phyloP scores from a whole-genome alignment of 108 stramenopile genomes.

The Epithemia pelagica region DNA sequence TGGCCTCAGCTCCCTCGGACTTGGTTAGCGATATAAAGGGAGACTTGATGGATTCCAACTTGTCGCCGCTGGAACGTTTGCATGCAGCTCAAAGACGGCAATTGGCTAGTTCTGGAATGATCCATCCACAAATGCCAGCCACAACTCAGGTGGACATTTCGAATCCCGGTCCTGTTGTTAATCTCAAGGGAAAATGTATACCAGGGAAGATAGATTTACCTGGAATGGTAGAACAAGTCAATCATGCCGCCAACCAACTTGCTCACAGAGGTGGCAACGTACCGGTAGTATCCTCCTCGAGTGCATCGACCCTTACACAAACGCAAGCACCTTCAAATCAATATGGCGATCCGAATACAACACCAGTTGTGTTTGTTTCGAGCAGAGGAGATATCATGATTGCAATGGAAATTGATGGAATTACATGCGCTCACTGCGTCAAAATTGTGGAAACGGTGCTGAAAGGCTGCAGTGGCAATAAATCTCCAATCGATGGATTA shows the following conservation, averaged over 20 bases:
- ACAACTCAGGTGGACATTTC: not conserved
- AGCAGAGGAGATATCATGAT: conserved; percentile 62
- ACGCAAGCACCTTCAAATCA: conserved; percentile 23
- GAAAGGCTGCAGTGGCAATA: conserved; percentile 75
- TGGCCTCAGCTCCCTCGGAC: not conserved
- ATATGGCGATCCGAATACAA: conserved; percentile 68
- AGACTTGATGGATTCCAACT: conserved; percentile 20
- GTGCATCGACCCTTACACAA: not conserved
- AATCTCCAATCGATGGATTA: conserved; percentile 80
- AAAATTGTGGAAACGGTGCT: conserved; percentile 88
- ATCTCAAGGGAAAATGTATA: conserved; percentile 64
- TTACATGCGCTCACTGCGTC: conserved; percentile 86
- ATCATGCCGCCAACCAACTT: conserved; percentile 59
- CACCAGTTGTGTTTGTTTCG: conserved; percentile 65
- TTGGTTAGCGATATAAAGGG: conserved; percentile 8
- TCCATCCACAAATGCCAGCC: conserved; percentile 18
- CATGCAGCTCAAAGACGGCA: conserved; percentile 64
- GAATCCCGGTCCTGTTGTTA: conserved; percentile 27
- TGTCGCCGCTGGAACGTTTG: conserved; percentile 57
- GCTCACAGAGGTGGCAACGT: conserved; percentile 54
- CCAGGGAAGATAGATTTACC: conserved; percentile 68
- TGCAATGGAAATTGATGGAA: conserved; percentile 76
- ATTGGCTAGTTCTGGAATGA: conserved; percentile 46
- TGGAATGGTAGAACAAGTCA: conserved; percentile 59
- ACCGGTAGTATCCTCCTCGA: not conserved